Evolutionary conservation across 768 basidiomycete genomes (phyloP).

Genomic region (Termitomyces sp.): DNA sequence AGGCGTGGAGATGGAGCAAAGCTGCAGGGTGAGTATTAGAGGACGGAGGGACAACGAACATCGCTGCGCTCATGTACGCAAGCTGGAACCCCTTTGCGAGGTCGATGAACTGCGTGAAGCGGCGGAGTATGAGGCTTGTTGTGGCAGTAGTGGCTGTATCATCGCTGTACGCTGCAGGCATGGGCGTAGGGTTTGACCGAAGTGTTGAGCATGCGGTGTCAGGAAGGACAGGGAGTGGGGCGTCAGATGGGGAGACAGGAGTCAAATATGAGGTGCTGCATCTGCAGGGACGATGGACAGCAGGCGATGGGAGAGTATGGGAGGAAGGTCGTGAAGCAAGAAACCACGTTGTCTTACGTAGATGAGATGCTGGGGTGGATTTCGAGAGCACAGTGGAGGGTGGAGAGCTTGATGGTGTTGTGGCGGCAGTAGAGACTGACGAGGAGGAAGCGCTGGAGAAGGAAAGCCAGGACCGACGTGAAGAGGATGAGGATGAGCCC

Average conservation of each 20-base stretch:
- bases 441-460: constrained; percentile 22
- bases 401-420: constrained; percentile 25
- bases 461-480: constrained; percentile 20
- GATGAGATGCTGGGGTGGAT: not conserved
- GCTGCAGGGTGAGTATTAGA: not conserved
- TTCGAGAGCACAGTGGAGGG: constrained; percentile 1
- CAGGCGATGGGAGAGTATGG: not conserved
- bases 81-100: constrained; percentile 53
- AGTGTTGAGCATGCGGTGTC: not conserved
- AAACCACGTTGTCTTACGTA: constrained; percentile 20
- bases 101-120: constrained; percentile 36
- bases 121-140: constrained; percentile 17
- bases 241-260: constrained; percentile 30
- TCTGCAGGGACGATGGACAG: constrained; percentile 23
- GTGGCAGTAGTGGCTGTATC: not conserved
- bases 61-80: constrained; percentile 50
- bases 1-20: not conserved
- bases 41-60: constrained; percentile 33
- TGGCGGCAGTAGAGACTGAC: constrained; percentile 28
- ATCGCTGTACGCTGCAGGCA: not conserved
- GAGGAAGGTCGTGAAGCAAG: constrained; percentile 8
- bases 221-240: constrained; percentile 24
- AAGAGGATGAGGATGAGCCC: constrained; percentile 23
- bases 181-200: not conserved
- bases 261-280: constrained; percentile 28